These are phyloP conservation scores for Geotrichum ghanense DNA, from an alignment of 805 yeast species.

Conservation along the genomic window DNA sequence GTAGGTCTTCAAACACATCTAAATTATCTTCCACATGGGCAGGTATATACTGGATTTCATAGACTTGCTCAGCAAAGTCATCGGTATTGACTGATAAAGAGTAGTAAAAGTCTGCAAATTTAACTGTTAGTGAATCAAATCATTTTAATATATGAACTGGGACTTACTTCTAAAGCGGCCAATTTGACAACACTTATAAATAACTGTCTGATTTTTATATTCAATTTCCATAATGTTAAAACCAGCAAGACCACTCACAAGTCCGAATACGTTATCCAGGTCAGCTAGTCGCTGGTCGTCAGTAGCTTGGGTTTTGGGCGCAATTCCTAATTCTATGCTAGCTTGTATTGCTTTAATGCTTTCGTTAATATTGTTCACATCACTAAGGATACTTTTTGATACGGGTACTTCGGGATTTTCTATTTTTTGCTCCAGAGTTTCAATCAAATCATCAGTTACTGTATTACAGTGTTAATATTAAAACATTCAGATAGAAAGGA, in stretches of 20 bases:
- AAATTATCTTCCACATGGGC: neutral
- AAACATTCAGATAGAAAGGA: neutral
- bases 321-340: neutral
- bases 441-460: slow-evolving; percentile 1
- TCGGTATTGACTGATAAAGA: neutral
- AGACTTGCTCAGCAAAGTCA: neutral
- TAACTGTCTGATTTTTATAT: neutral
- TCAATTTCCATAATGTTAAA: neutral
- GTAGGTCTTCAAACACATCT: neutral
- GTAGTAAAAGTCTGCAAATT: neutral
- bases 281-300: neutral
- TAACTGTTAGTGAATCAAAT: neutral
- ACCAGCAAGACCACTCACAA: neutral
- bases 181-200: neutral
- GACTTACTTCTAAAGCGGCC: neutral
- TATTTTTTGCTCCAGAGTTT: neutral
- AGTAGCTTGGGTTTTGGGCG: neutral
- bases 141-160: too few species aligned
- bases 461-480: too few species aligned
- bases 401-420: neutral
- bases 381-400: neutral
- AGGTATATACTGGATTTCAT: neutral
- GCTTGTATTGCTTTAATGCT: neutral
- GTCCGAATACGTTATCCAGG: neutral
- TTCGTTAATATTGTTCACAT: neutral